Evolutionary conservation across 495 filamentous ascomycete genomes (phyloP), one percentile per base, ranked within the genome.

Genomic region (Pyrenopolyporus hunteri): DNA sequence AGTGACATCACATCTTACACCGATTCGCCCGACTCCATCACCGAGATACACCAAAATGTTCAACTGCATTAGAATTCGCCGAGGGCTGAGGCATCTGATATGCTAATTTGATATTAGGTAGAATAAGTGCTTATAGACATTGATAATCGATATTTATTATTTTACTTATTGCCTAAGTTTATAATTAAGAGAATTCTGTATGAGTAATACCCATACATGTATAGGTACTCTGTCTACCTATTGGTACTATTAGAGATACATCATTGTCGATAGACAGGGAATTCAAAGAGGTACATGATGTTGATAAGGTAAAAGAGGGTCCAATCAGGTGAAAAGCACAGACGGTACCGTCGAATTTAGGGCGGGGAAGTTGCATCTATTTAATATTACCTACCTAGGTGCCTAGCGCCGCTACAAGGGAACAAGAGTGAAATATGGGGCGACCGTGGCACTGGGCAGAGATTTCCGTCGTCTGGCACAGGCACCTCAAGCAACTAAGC

Each of bases 1-100:
- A 47, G 57, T 60, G 57, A 60, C 57, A 60, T 60, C 57, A 60
- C 57, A 54, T 40, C 32, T 33, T 54, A 32, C 32, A n/a, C 9
- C 35, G 22, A 8, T 16, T 10, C 19, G 6, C 23, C 33, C 3
- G 32, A 32, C 20, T 16, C n/a, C 26, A 49, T 43, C 29, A 39
- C 13, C n/a, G n/a, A n/a, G n/a, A n/a, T n/a, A n/a, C n/a, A n/a
- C n/a, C n/a, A n/a, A n/a, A 28, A 11, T 36, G 53, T 29, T 54
- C 20, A 9, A 44, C 20, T 20, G 23, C 43, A 46, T n/a, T n/a
- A n/a, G n/a, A n/a, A n/a, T n/a, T n/a, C n/a, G n/a, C n/a, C n/a
- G n/a, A n/a, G n/a, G n/a, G n/a, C n/a, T n/a, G n/a, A n/a, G n/a
- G n/a, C n/a, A n/a, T n/a, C n/a, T n/a, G n/a, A n/a, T n/a, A n/a